A percentile compares a stretch with the other conserved stretches of the same genome.
These are phyloP conservation scores for Fusarium sp. DNA, from an alignment of 2,329 filamentous ascomycete species.

Conservation along the genomic window DNA sequence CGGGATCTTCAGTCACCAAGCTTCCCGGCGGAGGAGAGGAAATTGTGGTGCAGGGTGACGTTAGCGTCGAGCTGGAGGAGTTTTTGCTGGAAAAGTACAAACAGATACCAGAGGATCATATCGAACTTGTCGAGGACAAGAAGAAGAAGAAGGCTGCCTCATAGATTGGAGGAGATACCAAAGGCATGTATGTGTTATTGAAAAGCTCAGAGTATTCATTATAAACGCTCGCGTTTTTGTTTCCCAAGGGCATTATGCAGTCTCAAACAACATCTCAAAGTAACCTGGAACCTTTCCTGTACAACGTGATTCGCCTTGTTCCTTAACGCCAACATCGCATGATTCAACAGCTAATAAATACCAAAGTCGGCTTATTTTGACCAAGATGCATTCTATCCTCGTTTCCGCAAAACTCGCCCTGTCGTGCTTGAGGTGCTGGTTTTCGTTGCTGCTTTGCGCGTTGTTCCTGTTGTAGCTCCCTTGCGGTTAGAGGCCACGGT, in stretches of 20 bases:
- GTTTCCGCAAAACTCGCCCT: constrained; percentile 66
- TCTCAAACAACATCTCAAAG: constrained; percentile 23
- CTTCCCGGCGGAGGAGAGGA: constrained; percentile 87
- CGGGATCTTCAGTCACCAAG: constrained; percentile 92
- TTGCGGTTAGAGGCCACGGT: constrained; percentile 66
- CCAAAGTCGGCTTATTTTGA: constrained; percentile 7
- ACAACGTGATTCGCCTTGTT: constrained; percentile 20
- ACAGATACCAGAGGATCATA: constrained; percentile 92
- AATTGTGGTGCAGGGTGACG: constrained; percentile 97
- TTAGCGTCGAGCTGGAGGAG: constrained; percentile 93
- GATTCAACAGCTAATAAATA: constrained; percentile 16
- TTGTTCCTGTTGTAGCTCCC: constrained; percentile 62
- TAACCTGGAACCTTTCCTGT: constrained; percentile 25
- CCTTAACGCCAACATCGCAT: constrained; percentile 39
- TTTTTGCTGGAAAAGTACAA: constrained; percentile 90
- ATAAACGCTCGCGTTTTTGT: constrained; percentile 36
- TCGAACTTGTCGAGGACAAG: constrained; percentile 95
- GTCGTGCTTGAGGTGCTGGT: constrained; percentile 51
- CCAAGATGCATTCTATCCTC: constrained; percentile 51
- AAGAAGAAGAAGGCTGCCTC: constrained; percentile 73
- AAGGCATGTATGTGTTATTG: constrained; percentile 34
- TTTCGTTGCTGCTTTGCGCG: constrained; percentile 54
- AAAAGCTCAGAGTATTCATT: constrained; percentile 30
- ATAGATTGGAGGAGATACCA: constrained; percentile 28
- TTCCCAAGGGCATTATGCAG: constrained; percentile 26